These are phyloP conservation scores for Flaveria ramosissima DNA, from an alignment of 129 eudicot genomes.

Conservation along the genomic window DNA sequence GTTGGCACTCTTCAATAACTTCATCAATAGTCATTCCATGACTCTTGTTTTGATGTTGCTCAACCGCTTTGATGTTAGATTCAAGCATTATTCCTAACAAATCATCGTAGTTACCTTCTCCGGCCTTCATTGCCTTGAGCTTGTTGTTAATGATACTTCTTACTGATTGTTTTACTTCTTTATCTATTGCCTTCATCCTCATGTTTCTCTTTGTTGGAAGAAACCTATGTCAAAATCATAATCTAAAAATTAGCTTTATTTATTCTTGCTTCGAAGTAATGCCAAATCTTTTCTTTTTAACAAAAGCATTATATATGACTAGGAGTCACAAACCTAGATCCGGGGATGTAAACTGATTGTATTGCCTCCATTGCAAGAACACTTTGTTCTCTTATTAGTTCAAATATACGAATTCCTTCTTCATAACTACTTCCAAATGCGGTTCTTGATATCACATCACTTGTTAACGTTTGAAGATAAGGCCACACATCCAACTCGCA, in stretches of 20 bases:
- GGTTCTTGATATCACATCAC: slow-evolving; percentile 34
- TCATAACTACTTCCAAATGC: slow-evolving; percentile 37
- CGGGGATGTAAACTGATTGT: slow-evolving; percentile 33
- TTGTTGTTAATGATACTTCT: slow-evolving; percentile 30
- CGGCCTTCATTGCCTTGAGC: slow-evolving; percentile 29
- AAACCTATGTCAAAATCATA: slow-evolving; percentile 21
- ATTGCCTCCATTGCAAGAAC: slow-evolving; percentile 20
- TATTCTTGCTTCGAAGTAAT: neutral
- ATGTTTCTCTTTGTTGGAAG: slow-evolving; percentile 45
- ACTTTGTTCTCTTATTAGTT: slow-evolving; percentile 33
- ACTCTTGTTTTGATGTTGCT: slow-evolving; percentile 28
- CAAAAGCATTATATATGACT: neutral
- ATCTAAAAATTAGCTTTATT: neutral
- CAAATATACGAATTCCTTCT: slow-evolving; percentile 36
- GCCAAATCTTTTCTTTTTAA: neutral
- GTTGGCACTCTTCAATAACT: slow-evolving; percentile 42
- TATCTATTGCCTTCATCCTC: slow-evolving; percentile 39
- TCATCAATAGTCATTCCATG: slow-evolving; percentile 35
- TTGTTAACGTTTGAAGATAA: slow-evolving; percentile 33
- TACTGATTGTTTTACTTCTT: slow-evolving; percentile 18
- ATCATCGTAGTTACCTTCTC: slow-evolving; percentile 28
- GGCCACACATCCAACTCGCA: slow-evolving; percentile 39
- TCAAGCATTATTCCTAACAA: slow-evolving; percentile 38
- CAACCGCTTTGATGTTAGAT: slow-evolving; percentile 29
- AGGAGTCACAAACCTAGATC: slow-evolving; percentile 18